A percentile compares a stretch with the other conserved stretches of the same genome.
These are phyloP conservation scores for Elsinoe fawcettii DNA, from an alignment of 2,329 filamentous ascomycete genomes.

Conservation along the genomic window DNA sequence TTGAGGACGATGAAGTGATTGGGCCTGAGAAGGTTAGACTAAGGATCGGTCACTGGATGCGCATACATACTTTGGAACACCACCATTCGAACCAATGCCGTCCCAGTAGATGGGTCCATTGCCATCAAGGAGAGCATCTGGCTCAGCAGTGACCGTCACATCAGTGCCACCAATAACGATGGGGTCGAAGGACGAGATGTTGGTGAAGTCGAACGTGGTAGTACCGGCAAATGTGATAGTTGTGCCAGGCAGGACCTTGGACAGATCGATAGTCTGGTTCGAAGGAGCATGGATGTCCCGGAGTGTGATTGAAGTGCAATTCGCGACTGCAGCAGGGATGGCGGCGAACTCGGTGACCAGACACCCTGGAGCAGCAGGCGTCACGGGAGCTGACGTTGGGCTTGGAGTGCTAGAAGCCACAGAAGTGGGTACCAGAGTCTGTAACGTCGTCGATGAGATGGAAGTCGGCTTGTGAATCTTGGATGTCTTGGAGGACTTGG, in stretches of 20 bases:
- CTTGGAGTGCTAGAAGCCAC: neutral
- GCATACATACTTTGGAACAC: constrained; percentile 23
- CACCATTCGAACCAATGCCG: constrained; percentile 50
- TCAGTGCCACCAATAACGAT: constrained; percentile 52
- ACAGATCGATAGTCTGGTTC: constrained; percentile 33
- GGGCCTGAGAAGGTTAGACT: constrained; percentile 47
- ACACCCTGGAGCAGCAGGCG: constrained; percentile 7
- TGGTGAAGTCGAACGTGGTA: constrained; percentile 56
- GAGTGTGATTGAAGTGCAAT: constrained; percentile 34
- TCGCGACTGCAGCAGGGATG: constrained; percentile 16
- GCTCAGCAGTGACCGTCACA: constrained; percentile 47
- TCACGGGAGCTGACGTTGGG: neutral
- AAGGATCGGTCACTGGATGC: neutral
- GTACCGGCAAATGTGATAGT: constrained; percentile 55
- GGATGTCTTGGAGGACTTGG: neutral
- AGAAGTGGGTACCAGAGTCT: constrained; percentile 6
- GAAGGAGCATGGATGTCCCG: constrained; percentile 32
- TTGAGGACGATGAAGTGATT: constrained; percentile 54
- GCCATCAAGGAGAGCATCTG: constrained; percentile 50
- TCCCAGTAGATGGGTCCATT: constrained; percentile 56
- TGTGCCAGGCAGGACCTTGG: constrained; percentile 28
- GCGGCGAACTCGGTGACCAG: constrained; percentile 18
- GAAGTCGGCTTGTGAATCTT: neutral
- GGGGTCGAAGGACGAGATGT: constrained; percentile 58
- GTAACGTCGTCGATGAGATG: constrained; percentile 1